Evolutionary conservation across 352 stramenopile genomes (phyloP), one percentile per base, ranked within the genome.

Genomic region (Phytophthora pini): DNA sequence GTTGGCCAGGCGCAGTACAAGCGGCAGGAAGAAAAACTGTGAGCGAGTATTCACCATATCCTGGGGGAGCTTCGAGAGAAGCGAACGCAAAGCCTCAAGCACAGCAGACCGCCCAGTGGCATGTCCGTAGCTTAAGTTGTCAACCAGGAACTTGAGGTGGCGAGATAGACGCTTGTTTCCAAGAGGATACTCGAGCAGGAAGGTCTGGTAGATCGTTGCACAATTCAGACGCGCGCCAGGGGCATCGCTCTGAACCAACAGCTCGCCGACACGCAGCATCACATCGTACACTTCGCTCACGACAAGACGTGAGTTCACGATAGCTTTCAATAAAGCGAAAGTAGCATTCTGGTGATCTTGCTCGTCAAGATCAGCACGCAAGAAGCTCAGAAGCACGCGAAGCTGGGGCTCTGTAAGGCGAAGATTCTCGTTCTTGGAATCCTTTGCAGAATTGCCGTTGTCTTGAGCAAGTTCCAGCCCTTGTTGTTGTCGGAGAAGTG

Each of bases 231-330:
- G 90, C 24, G 98, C 86, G 22, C 84, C 90, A 48, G 86, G 74
- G 13, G 94, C 92, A 43, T 98, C 90, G 63, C 90, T 98, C 60
- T 97, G 92, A 46, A 99, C 94, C 20, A 97, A 80, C 49, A 99
- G 81, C 75, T 98, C 92, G 6, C 97, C 88, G 22, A 99, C 85
- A 49, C 88, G 90, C 45, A 98, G 86, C 81, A 99, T 98, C 12
- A 99, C 80, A 68, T 99, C 97, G 74, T 99, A 99, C 56, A 99
- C 88, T 68, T 98, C 95, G 44, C 94, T 80, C 46, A 98, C 97
- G 11, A 98, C 85, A 31, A 97, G 95, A 20, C 82, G 90, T 5
- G 90, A 96, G 29, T 88, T 86, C 38, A 95, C 84, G 54, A 99
- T 93, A 15, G 90, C 84, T 64, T 98, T 98, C 5, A 98, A 78